phyloP scores from a whole-genome alignment of 495 filamentous ascomycete genomes.

The Penicillium maclennaniae region DNA sequence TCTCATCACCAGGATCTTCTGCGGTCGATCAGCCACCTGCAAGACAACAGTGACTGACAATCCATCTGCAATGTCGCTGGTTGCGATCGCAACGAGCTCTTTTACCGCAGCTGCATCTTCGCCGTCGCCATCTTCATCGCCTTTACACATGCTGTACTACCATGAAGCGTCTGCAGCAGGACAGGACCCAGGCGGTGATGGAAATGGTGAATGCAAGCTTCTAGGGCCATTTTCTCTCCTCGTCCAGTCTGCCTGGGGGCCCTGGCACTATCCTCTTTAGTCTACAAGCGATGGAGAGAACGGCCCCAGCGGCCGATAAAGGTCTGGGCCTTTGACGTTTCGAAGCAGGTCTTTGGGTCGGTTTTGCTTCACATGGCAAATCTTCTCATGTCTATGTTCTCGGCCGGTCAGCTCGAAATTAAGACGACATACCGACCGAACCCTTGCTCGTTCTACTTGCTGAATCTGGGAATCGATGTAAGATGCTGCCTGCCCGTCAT shows the following conservation, averaged over 20 bases:
- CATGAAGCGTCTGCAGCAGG: constrained; percentile 13
- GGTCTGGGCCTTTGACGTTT: constrained; percentile 95
- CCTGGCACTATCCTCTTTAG: constrained; percentile 77
- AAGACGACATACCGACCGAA: constrained; percentile 70
- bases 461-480: constrained; percentile 95
- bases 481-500: constrained; percentile 37
- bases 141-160: constrained; percentile 15
- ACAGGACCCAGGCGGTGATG: constrained; percentile 25
- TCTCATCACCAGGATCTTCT: neutral
- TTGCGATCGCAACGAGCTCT: constrained; percentile 18
- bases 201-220: constrained; percentile 71
- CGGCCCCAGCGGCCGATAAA: constrained; percentile 84
- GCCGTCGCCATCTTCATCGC: constrained; percentile 10
- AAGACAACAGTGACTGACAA: constrained; percentile 6
- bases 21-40: neutral
- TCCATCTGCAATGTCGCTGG: constrained; percentile 13
- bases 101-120: constrained; percentile 16
- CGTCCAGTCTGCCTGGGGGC: constrained; percentile 83
- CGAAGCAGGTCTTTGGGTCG: constrained; percentile 95
- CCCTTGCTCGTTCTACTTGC: constrained; percentile 90
- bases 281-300: constrained; percentile 91
- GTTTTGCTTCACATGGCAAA: constrained; percentile 87
- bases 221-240: constrained; percentile 84
- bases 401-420: constrained; percentile 66
- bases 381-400: constrained; percentile 92